Conservation (phyloP, 768 basidiomycete species). For the Phlebiopsis flavidoalba region DNA sequence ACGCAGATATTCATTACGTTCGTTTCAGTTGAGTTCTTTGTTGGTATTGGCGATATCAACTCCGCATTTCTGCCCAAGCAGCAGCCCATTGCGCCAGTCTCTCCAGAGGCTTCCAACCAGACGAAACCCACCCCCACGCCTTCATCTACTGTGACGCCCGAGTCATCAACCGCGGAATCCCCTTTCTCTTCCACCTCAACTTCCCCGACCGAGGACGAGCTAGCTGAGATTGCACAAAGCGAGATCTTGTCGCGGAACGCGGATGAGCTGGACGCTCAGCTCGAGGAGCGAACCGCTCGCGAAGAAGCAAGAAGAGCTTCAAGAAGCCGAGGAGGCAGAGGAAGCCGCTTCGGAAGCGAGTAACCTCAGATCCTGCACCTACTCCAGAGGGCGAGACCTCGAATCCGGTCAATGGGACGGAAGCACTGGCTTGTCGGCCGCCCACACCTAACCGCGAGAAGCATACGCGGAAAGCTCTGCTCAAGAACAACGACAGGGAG, state of each 20-base stretch:
- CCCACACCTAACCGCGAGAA: constrained; percentile 34
- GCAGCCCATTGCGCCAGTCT: constrained; percentile 41
- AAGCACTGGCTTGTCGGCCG: background rate
- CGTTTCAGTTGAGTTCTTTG: constrained; percentile 86
- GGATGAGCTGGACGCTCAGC: constrained; percentile 74
- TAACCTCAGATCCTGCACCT: background rate
- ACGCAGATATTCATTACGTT: constrained; percentile 13
- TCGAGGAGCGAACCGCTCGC: constrained; percentile 84
- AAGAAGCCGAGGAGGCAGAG: constrained; percentile 38
- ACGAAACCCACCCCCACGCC: background rate
- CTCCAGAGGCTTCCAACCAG: constrained; percentile 15
- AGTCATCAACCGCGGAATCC: background rate
- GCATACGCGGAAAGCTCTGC: constrained; percentile 55
- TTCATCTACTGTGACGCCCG: background rate
- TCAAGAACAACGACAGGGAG: constrained; percentile 87
- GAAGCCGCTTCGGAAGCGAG: constrained; percentile 6
- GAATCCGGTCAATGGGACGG: background rate
- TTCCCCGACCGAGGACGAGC: constrained; percentile 28
- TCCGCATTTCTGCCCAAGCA: constrained; percentile 86
- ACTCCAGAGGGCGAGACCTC: background rate
- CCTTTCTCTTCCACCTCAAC: background rate
- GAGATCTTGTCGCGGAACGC: constrained; percentile 67
- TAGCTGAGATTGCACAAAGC: constrained; percentile 40
- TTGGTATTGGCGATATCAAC: constrained; percentile 98
- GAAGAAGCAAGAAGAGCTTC: constrained; percentile 78